Base-by-base conservation (phyloP, 208 protist species). In the Trypanosoma platydactyli region DNA sequence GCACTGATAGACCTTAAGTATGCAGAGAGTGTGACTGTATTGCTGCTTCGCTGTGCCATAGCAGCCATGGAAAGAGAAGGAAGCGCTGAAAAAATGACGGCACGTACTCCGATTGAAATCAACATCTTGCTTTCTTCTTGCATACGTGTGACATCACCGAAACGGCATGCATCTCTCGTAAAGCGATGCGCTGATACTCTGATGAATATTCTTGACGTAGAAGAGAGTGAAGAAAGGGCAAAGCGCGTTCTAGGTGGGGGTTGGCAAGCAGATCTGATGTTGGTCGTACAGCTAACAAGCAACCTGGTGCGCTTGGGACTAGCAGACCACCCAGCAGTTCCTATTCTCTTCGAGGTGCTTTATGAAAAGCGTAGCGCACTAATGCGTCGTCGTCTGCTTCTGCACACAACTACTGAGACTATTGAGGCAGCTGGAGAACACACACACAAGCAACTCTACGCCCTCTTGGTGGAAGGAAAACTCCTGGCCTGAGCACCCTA, bases 311-410 rank as follows among this genome's bases (percentile, higher is more conserved):
- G 59, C 20, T 58, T 69, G 49, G 71, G 63, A 20, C 16, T 63
- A 1, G 50, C 52, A 27, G 25, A 45, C 0, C 74, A 85, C 48
- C 71, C 75, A n/a, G 76, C 68, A 25, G 70, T 90, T 48, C 50
- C 42, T 13, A 24, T 64, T 29, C 71, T 94, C 16, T 77, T 88
- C 33, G 69, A 69, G 9, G 45, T 79, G 5, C 49, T 88, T 27
- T 91, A 91, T 62, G 72, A 84, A 3, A 69, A 80, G 44, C 72
- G 85, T 11, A 69, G 70, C 1, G 65, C 72, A 45, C 76, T 94
- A 20, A 73, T 88, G 55, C 82, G 84, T 58, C 80, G 88, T 9
- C 76, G 79, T 3, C 58, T 90, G 38, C 62, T 89, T 2, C 20
- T 83, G 6, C 73, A 87, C 49, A 84, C 62, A 2, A 70, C 79